phyloP scores from a whole-genome alignment of 2,329 filamentous ascomycete species.

The Sclerotinia glacialis region DNA sequence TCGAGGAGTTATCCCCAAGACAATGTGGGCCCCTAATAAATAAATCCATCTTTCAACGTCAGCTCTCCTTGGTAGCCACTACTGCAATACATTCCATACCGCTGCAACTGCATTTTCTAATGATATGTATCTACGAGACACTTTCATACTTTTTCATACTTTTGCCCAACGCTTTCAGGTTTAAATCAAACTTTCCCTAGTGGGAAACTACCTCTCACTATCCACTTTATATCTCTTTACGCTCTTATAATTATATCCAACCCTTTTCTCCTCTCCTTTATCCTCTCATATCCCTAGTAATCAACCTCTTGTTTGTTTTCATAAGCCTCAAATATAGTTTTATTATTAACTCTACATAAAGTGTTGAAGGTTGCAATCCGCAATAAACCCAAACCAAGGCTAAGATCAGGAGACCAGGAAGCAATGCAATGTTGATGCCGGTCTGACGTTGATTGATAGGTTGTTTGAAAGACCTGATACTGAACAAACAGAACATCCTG shows the following conservation, averaged over 20 bases:
- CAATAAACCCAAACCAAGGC: neutral
- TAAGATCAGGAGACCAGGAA: neutral
- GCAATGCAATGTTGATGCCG: neutral
- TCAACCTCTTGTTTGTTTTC: neutral
- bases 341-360: neutral
- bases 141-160: neutral
- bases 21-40: constrained; percentile 1
- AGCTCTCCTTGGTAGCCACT: constrained; percentile 14
- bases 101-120: constrained; percentile 11
- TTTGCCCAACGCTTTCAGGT: neutral
- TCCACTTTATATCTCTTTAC: neutral
- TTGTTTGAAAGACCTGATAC: neutral
- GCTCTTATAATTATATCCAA: neutral
- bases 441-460: neutral
- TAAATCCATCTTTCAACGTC: constrained; percentile 9
- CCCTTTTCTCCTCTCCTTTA: neutral
- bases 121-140: neutral
- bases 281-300: neutral
- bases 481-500: neutral
- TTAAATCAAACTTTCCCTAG: neutral
- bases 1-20: neutral
- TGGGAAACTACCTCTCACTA: neutral
- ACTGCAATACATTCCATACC: neutral
- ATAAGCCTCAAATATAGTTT: neutral
- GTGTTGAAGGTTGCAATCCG: neutral